Base-by-base conservation (phyloP, 75 land plant species). In the Ceratopteris richardii region DNA sequence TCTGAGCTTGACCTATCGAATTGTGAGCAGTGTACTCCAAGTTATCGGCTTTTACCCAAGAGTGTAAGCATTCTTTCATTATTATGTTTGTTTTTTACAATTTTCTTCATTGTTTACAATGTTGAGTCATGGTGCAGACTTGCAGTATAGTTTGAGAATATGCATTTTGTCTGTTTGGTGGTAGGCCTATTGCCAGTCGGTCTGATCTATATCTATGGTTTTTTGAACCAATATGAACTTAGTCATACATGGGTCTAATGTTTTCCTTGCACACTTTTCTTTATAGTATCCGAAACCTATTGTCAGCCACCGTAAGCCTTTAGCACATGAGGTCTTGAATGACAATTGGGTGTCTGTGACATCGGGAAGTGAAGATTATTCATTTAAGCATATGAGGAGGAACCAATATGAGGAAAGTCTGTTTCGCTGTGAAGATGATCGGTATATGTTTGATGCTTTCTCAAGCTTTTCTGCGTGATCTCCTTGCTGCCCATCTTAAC, bases 31-130 rank as follows among this genome's bases (percentile, higher is more conserved):
- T 93, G 98, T 44, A 86, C 98, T 40, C 98, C 98, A 7, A 93
- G 98, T 56, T 93, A 89, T 44, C 87, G 98, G 23, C 82, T 86
- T 27, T 82, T 93, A n/a, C 98, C 98, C 29, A 82, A 83, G 53
- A 76, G 75, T 63, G 93, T 88, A 74, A 54, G 42, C n/a, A 20
- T 20, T 13, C 13, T 30, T 19, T 54, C 40, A 22, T 10, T 21
- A 19, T 57, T 33, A 9, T 33, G 37, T 4, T 4, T 4, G 37
- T 33, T 33, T 33, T 33, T 33, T 33, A 4, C 7, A 9, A 9
- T 33, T 33, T 4, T 9, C 37, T 33, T 33, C 37, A 9, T 33
- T 3, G 37, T 9, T 33, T 9, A 33, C n/a, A n/a, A n/a, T n/a
- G n/a, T n/a, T n/a, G n/a, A n/a, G n/a, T n/a, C n/a, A n/a, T n/a